Percentiles rank a stretch among this genome's conserved stretches.
phyloP scores from a whole-genome alignment of 441 rosid species.

The Gossypium schwendimanii region DNA sequence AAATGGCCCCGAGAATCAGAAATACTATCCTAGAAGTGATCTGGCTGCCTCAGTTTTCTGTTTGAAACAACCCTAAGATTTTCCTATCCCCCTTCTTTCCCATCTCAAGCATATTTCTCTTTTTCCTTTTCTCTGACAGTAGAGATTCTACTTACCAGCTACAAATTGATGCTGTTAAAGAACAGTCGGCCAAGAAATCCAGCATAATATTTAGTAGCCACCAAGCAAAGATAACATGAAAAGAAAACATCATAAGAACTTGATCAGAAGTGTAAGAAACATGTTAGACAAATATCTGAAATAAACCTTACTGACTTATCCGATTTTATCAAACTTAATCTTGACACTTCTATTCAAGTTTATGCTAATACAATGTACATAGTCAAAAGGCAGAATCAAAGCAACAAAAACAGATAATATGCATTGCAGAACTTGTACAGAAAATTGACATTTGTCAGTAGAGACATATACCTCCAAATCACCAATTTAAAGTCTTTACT shows the following conservation, averaged over 20 bases:
- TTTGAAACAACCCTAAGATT: neutral
- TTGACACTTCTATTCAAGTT: neutral
- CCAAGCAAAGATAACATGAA: conserved; percentile 24
- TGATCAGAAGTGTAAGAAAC: conserved; percentile 8
- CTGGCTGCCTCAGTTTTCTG: neutral
- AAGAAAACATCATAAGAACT: conserved; percentile 22
- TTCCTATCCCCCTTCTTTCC: neutral
- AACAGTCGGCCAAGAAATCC: conserved; percentile 21
- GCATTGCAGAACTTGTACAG: neutral
- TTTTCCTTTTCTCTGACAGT: neutral
- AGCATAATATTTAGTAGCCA: conserved; percentile 20
- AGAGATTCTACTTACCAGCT: conserved; percentile 57
- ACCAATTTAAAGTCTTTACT: neutral
- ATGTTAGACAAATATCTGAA: neutral
- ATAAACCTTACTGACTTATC: neutral
- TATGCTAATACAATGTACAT: neutral
- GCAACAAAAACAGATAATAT: neutral
- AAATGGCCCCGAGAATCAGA: neutral
- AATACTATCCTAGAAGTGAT: neutral
- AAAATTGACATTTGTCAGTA: neutral
- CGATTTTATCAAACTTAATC: neutral
- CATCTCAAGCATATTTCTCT: neutral
- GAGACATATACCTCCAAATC: neutral
- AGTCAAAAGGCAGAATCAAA: neutral
- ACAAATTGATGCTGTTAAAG: conserved; percentile 90